Conservation (phyloP, 2,329 filamentous ascomycete species). For the Clarireedia monteithiana region DNA sequence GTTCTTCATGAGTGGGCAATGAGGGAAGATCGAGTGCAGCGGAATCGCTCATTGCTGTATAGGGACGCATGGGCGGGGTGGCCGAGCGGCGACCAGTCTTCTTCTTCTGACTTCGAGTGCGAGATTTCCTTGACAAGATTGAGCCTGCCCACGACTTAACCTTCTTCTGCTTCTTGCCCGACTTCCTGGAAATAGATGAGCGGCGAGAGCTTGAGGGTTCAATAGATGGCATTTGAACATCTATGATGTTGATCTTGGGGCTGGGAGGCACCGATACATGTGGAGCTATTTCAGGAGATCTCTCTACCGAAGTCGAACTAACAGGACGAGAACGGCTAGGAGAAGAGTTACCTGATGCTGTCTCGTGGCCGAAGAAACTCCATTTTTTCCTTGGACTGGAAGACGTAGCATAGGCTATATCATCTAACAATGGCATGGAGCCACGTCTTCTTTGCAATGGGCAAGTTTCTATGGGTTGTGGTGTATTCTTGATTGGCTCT, state of each 20-base stretch:
- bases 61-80: conserved; percentile 35
- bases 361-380: conserved; percentile 28
- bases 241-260: conserved; percentile 6
- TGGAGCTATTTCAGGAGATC: conserved; percentile 17
- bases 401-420: conserved; percentile 26
- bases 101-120: conserved; percentile 36
- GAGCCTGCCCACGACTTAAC: conserved; percentile 57
- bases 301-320: conserved; percentile 31
- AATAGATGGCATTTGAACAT: conserved; percentile 19
- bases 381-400: conserved; percentile 28
- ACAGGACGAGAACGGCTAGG: conserved; percentile 39
- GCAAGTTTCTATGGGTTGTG: conserved; percentile 32
- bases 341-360: conserved; percentile 32
- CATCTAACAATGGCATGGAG: conserved; percentile 48
- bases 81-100: conserved; percentile 34
- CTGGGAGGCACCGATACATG: conserved; percentile 5
- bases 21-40: conserved; percentile 17
- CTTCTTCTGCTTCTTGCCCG: conserved; percentile 57
- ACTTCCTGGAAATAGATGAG: conserved; percentile 26
- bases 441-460: conserved; percentile 38
- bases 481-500: conserved; percentile 30
- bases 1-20: conserved; percentile 1
- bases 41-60: conserved; percentile 23
- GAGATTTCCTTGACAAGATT: conserved; percentile 41
- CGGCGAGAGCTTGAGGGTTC: conserved; percentile 22